Conservation (phyloP, 768 basidiomycete genomes). For the Phaffia tasmanica region DNA sequence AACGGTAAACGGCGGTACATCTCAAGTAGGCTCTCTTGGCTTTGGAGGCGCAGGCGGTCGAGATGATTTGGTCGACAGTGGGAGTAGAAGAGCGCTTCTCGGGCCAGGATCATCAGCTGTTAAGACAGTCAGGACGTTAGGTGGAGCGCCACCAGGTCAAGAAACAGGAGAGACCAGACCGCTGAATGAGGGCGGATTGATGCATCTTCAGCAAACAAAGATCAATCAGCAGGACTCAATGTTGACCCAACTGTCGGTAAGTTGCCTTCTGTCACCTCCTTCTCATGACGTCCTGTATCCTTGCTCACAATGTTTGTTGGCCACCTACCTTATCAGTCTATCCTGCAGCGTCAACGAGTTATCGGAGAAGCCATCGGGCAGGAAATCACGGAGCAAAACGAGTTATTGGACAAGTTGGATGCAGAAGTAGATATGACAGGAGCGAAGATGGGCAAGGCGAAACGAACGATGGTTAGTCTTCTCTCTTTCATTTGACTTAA, state of each 20-base stretch:
- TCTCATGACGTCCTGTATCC: neutral
- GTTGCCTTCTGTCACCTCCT: neutral
- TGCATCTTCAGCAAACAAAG: conserved; percentile 67
- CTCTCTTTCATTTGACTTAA: too few species aligned
- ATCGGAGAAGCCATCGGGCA: conserved; percentile 73
- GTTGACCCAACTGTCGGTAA: conserved; percentile 57
- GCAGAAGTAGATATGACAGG: conserved; percentile 66
- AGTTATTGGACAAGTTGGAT: conserved; percentile 68
- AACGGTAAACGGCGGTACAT: conserved; percentile 33
- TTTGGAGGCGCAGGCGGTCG: conserved; percentile 28
- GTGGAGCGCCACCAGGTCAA: conserved; percentile 46
- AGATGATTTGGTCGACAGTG: conserved; percentile 26
- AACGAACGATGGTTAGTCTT: conserved; percentile 51
- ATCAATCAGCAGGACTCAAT: conserved; percentile 75
- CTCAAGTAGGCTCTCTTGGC: conserved; percentile 39
- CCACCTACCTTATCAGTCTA: conserved; percentile 36
- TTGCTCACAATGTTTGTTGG: neutral
- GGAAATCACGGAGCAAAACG: conserved; percentile 74
- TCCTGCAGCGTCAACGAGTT: conserved; percentile 71
- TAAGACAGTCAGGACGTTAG: conserved; percentile 56
- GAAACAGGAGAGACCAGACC: conserved; percentile 82
- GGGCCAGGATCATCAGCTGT: conserved; percentile 34
- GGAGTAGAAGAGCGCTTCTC: conserved; percentile 54
- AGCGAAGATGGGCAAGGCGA: conserved; percentile 64
- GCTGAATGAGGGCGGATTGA: conserved; percentile 67